phyloP scores from a whole-genome alignment of 2,329 filamentous ascomycete species.

The Bisporella sp. region DNA sequence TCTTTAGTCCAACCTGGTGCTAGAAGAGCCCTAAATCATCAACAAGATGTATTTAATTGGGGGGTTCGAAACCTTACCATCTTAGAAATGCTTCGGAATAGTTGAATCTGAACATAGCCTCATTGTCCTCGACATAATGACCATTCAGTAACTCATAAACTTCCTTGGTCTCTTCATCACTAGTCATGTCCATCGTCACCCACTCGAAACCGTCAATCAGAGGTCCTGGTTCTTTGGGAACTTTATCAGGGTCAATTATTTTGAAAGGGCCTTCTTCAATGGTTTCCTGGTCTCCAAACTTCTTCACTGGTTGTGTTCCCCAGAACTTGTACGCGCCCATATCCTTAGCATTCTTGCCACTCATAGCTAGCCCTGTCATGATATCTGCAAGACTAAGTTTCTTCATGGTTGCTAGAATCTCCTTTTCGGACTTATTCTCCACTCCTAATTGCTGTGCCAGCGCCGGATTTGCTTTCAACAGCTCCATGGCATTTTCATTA shows the following conservation, averaged over 20 bases:
- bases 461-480: constrained; percentile 67
- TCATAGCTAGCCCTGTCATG: constrained; percentile 67
- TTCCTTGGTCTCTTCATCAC: constrained; percentile 75
- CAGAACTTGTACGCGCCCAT: constrained; percentile 99
- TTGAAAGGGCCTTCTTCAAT: constrained; percentile 78
- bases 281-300: constrained; percentile 60
- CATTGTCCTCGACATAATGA: constrained; percentile 96
- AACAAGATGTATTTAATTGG: constrained; percentile 7
- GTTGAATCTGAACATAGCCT: constrained; percentile 96
- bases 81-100: constrained; percentile 85
- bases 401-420: constrained; percentile 47
- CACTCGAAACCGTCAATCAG: constrained; percentile 86
- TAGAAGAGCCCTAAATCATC: constrained; percentile 69
- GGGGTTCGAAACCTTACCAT: constrained; percentile 52
- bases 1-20: constrained; percentile 88
- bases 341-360: constrained; percentile 86
- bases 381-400: constrained; percentile 63
- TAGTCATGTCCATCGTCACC: constrained; percentile 80
- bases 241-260: constrained; percentile 68
- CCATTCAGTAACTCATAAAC: constrained; percentile 86
- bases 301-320: constrained; percentile 92
- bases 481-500: constrained; percentile 52
- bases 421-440: constrained; percentile 29
- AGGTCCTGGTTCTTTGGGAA: constrained; percentile 68
- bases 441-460: constrained; percentile 51